Conservation (phyloP, 1,284 basidiomycete species). For the Trametes versicolor region DNA sequence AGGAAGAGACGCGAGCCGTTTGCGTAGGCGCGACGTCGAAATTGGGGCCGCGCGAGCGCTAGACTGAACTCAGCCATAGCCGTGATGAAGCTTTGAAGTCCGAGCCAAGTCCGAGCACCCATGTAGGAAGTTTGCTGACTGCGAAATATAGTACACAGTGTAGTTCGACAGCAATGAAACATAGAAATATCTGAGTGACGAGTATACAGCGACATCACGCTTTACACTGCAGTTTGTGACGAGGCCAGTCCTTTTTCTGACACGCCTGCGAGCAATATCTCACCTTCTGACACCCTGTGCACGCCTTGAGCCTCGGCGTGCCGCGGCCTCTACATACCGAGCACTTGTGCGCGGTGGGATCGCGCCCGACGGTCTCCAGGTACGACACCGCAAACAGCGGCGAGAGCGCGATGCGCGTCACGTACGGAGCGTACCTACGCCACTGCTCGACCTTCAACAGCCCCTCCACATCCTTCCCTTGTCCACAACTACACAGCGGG, state of each 20-base stretch:
- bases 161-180: too few relatives aligned
- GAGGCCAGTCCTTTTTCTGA: slow-evolving; percentile 57
- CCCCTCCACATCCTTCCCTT: slow-evolving; percentile 49
- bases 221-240: slow-evolving; percentile 45
- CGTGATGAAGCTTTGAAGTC: too few relatives aligned
- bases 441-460: slow-evolving; percentile 44
- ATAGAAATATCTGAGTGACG: too few relatives aligned
- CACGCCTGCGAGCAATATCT: slow-evolving; percentile 55
- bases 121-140: too few relatives aligned
- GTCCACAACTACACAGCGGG: slow-evolving; percentile 61
- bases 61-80: too few relatives aligned
- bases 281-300: slow-evolving; percentile 49
- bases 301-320: slow-evolving; percentile 43
- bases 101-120: too few relatives aligned
- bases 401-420: slow-evolving; percentile 57
- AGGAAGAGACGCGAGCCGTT: too few relatives aligned
- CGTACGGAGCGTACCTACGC: slow-evolving; percentile 48
- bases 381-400: slow-evolving; percentile 60
- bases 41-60: too few relatives aligned
- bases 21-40: too few relatives aligned
- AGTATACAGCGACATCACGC: slow-evolving; percentile 2
- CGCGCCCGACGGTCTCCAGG: slow-evolving; percentile 15
- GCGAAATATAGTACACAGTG: too few relatives aligned
- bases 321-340: slow-evolving; percentile 45
- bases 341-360: slow-evolving; percentile 23